These are phyloP conservation scores for Takashimella tepidaria DNA, from an alignment of 1,284 basidiomycete genomes.

Conservation along the genomic window DNA sequence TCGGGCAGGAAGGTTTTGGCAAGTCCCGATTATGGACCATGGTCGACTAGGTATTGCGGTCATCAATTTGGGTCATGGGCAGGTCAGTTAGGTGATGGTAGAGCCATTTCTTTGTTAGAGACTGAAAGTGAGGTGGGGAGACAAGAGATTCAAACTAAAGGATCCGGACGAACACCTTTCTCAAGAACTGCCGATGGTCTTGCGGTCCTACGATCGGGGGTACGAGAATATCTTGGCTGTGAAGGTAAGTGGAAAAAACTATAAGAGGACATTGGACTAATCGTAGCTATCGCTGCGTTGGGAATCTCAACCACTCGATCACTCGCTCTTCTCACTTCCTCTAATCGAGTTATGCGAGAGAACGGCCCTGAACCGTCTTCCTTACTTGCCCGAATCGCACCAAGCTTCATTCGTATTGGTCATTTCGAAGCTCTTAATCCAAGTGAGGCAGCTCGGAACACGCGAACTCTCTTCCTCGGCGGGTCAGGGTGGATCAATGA, in stretches of 20 bases:
- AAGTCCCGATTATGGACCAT: conserved; percentile 68
- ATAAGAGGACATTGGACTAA: not conserved
- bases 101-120: conserved; percentile 79
- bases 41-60: conserved; percentile 76
- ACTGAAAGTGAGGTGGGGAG: conserved; percentile 61
- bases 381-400: conserved; percentile 75
- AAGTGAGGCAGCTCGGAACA: conserved; percentile 48
- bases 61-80: conserved; percentile 94
- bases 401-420: conserved; percentile 88
- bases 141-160: conserved; percentile 89
- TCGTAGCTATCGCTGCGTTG: conserved; percentile 75
- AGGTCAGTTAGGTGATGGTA: conserved; percentile 93
- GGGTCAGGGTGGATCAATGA: conserved; percentile 48
- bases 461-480: conserved; percentile 56
- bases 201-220: conserved; percentile 83
- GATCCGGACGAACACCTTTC: conserved; percentile 89
- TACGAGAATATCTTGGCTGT: conserved; percentile 82
- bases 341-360: conserved; percentile 69
- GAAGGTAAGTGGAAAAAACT: conserved; percentile 57
- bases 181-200: conserved; percentile 86
- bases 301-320: conserved; percentile 84
- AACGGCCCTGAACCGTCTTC: conserved; percentile 66
- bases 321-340: conserved; percentile 72
- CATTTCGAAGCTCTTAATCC: conserved; percentile 82
- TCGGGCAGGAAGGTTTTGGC: conserved; percentile 71